Percentiles rank a stretch among this genome's conserved stretches.
Conservation (phyloP, 768 basidiomycete species). For the Amanita rubescens region DNA sequence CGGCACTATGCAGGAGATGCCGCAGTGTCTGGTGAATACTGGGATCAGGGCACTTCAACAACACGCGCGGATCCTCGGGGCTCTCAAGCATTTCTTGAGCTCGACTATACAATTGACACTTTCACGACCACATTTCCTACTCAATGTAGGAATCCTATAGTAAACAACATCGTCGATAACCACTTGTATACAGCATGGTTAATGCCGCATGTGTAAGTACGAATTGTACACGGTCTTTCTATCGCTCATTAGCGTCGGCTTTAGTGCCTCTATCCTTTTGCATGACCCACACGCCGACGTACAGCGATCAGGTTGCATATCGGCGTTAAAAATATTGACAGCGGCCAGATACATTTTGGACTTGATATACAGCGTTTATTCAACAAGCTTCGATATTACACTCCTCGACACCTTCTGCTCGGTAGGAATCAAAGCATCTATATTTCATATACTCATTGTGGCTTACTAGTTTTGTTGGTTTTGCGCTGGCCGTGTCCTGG, state of each 20-base stretch:
- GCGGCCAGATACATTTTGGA: slow-evolving; percentile 63
- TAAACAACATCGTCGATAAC: slow-evolving; percentile 48
- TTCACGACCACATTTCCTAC: slow-evolving; percentile 55
- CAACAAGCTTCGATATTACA: slow-evolving; percentile 67
- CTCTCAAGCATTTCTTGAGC: slow-evolving; percentile 53
- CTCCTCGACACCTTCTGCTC: slow-evolving; percentile 64
- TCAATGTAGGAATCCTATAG: slow-evolving; percentile 48
- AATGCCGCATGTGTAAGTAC: slow-evolving; percentile 34
- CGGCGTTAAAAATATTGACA: slow-evolving; percentile 59
- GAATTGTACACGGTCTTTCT: not conserved
- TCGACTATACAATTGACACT: slow-evolving; percentile 49
- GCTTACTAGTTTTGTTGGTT: slow-evolving; percentile 58
- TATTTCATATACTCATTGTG: not conserved
- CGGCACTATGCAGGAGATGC: slow-evolving; percentile 54
- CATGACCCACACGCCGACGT: slow-evolving; percentile 74
- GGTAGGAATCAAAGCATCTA: slow-evolving; percentile 29
- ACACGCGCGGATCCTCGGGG: slow-evolving; percentile 53
- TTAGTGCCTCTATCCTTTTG: slow-evolving; percentile 59
- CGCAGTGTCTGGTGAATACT: slow-evolving; percentile 33
- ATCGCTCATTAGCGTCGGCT: slow-evolving; percentile 6
- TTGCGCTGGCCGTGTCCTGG: slow-evolving; percentile 55
- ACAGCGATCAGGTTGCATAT: slow-evolving; percentile 49
- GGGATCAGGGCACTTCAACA: slow-evolving; percentile 31
- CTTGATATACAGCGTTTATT: slow-evolving; percentile 55
- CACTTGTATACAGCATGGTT: slow-evolving; percentile 46